A percentile compares a stretch with the other conserved stretches of the same genome.
These are phyloP conservation scores for Globisporangium mamillatum DNA, from an alignment of 352 stramenopile species.

Conservation along the genomic window DNA sequence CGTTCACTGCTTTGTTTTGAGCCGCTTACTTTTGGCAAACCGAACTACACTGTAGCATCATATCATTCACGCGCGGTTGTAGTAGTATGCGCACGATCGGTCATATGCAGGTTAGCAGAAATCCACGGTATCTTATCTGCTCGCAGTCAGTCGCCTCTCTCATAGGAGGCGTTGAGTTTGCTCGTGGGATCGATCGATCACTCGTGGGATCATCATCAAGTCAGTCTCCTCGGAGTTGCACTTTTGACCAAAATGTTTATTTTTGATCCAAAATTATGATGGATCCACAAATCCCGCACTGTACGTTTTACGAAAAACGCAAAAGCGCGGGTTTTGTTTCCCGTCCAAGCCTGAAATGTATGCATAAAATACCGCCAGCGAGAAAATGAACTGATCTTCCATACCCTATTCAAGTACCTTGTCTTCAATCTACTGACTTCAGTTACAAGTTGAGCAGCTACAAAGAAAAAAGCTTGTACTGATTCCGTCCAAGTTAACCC, in stretches of 20 bases:
- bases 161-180: too few species aligned
- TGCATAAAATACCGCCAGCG: neutral
- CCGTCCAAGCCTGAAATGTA: neutral
- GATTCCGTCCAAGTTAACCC: neutral
- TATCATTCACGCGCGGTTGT: too few species aligned
- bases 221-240: neutral
- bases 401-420: neutral
- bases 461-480: neutral
- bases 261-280: neutral
- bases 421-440: neutral
- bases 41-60: too few species aligned
- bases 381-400: neutral
- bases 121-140: too few species aligned
- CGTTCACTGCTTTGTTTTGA: too few species aligned
- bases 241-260: too few species aligned
- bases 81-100: too few species aligned
- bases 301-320: neutral
- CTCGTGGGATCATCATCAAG: neutral
- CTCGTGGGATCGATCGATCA: too few species aligned
- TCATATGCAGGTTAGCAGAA: too few species aligned
- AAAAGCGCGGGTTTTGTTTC: neutral
- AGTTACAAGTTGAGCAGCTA: neutral
- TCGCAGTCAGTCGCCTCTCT: too few species aligned
- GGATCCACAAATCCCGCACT: neutral
- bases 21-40: too few species aligned